A percentile compares a stretch with the other conserved stretches of the same genome.
Evolutionary conservation across 176 grass and related monocot genomes (phyloP).

Genomic region (Dendrocalamus sinicus): DNA sequence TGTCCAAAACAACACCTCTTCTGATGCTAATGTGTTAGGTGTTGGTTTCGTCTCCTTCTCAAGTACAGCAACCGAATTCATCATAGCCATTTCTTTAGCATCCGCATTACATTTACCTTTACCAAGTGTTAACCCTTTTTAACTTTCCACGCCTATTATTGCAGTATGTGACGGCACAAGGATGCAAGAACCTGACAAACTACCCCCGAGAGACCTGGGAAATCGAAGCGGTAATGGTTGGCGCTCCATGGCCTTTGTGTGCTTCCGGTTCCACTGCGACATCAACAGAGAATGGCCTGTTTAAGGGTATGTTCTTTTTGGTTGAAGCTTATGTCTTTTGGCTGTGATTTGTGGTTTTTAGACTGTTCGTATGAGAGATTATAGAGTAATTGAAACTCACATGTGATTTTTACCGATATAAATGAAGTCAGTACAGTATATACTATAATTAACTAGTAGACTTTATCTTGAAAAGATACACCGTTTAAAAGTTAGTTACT

Average conservation of each 20-base stretch:
- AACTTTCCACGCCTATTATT: background rate
- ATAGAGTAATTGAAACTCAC: too few relatives aligned
- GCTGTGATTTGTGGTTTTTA: too few relatives aligned
- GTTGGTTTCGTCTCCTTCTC: conserved; percentile 24
- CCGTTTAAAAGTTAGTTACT: too few relatives aligned
- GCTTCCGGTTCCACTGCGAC: background rate
- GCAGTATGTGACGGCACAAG: conserved; percentile 78
- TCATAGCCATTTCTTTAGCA: background rate
- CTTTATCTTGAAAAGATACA: too few relatives aligned
- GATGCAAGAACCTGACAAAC: conserved; percentile 91
- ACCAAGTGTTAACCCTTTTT: background rate
- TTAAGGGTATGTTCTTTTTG: background rate
- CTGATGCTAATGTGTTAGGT: background rate
- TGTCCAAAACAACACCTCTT: background rate
- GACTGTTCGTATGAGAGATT: too few relatives aligned
- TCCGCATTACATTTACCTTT: background rate
- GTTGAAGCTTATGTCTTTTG: too few relatives aligned
- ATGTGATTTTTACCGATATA: too few relatives aligned
- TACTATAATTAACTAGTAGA: too few relatives aligned
- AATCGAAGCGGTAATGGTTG: conserved; percentile 92
- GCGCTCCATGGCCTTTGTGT: conserved; percentile 65
- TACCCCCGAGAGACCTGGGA: conserved; percentile 78
- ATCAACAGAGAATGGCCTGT: conserved; percentile 15
- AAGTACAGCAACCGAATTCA: background rate
- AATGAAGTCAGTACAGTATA: too few relatives aligned